Evolutionary conservation across 164 flowering plant species (phyloP), one percentile per base, ranked within the genome.

Genomic region (Chimonanthus praecox): DNA sequence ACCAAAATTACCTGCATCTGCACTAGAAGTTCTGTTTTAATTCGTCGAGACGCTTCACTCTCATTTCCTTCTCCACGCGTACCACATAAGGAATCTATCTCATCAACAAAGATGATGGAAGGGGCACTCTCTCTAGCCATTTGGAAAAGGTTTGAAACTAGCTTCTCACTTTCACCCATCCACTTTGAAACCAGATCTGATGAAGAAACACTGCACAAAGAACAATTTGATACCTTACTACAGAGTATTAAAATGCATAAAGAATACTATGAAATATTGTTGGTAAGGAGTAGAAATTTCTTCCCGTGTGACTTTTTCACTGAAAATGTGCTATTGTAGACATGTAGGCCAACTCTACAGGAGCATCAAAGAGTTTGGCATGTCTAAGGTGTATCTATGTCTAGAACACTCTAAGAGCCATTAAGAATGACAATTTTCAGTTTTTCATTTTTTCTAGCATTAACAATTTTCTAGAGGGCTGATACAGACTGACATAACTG

Each of bases 141-240:
- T 78, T 93, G 88, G 74, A 95, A 95, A 73, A 95, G 97, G 77
- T 89, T 93, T 45, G 99, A 89, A 73, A 95, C 98, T 75, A 95
- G 83, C 85, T 93, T 95, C 84, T 95, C 99, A 87, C 98, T 95
- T 85, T 95, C 98, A 70, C 98, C 99, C 99, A 95, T 92, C 99
- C 99, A 95, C 86, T 95, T 95, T 62, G 99, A 95, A 43, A 95
- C 99, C 76, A 96, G 81, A 74, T 96, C 98, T 49, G 99, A 96
- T 43, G 98, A 96, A 60, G 99, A 96, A 79, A 96, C 70, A 80
- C 99, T 96, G 83, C 71, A 82, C 66, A 73, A n/a, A 72, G 4
- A 11, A 48, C 7, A n/a, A 47, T 44, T 46, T 62, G 49, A n/a
- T 10, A 63, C 51, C 44, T 49, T 20, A 48, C 48, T 10, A 66